Conservation (phyloP, 495 filamentous ascomycete genomes). For the Elasticomyces elasticus region DNA sequence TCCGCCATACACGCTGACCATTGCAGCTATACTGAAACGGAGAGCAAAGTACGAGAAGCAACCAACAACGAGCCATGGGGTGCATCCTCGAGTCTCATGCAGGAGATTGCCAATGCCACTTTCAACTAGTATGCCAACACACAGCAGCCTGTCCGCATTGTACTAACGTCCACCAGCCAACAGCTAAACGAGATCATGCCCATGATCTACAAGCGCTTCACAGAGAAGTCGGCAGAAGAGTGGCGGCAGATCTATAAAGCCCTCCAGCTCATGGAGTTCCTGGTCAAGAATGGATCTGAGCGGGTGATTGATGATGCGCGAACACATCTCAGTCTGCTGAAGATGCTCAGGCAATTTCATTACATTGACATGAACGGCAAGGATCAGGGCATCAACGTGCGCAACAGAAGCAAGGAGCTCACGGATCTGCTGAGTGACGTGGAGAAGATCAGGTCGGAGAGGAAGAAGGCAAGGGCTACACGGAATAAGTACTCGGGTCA, state of each 20-base stretch:
- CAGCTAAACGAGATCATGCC: constrained; percentile 99
- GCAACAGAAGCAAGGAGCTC: constrained; percentile 90
- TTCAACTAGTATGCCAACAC: constrained; percentile 77
- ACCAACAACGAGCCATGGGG: constrained; percentile 99
- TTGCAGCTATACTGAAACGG: constrained; percentile 85
- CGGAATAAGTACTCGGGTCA: constrained; percentile 91
- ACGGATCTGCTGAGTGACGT: constrained; percentile 90
- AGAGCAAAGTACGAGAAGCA: constrained; percentile 94
- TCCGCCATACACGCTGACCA: background rate
- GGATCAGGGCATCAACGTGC: constrained; percentile 96
- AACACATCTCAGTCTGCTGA: constrained; percentile 84
- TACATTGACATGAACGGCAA: constrained; percentile 94
- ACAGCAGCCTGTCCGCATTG: background rate
- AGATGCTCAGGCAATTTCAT: constrained; percentile 98
- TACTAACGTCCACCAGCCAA: constrained; percentile 50
- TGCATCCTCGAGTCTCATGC: constrained; percentile 72
- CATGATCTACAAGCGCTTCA: constrained; percentile 98
- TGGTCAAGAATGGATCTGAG: constrained; percentile 97
- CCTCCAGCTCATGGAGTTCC: constrained; percentile 91
- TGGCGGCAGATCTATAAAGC: constrained; percentile 99
- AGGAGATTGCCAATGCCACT: constrained; percentile 96
- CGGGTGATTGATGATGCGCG: constrained; percentile 95
- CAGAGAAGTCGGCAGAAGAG: constrained; percentile 94
- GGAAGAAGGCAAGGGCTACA: constrained; percentile 85
- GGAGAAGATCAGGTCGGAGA: constrained; percentile 79